These are phyloP conservation scores for Orbilia ellipsospora DNA, from an alignment of 2,329 filamentous ascomycete species.

Conservation along the genomic window DNA sequence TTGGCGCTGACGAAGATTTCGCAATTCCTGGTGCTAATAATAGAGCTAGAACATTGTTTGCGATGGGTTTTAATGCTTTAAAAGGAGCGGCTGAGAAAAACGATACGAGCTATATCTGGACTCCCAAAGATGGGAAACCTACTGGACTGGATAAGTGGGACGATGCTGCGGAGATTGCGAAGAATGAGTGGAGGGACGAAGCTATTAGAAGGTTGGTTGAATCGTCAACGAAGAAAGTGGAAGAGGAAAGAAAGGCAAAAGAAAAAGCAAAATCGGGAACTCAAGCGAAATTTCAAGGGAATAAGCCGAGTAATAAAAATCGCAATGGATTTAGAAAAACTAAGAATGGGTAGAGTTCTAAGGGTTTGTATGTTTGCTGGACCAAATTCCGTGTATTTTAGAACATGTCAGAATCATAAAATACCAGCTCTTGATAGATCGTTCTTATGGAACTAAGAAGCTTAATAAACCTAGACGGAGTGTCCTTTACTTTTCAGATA, in stretches of 20 bases:
- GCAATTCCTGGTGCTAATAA: background rate
- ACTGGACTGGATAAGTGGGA: constrained; percentile 7
- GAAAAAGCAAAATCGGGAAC: background rate
- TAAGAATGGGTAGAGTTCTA: constrained; percentile 7
- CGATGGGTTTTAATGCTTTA: background rate
- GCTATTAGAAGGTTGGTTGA: background rate
- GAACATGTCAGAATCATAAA: no score
- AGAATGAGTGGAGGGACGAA: constrained; percentile 28
- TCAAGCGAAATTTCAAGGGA: background rate
- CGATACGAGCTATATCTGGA: constrained; percentile 3
- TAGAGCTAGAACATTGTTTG: background rate
- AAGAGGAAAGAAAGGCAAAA: background rate
- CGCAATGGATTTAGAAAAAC: constrained; percentile 8
- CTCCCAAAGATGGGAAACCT: background rate
- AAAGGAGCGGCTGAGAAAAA: constrained; percentile 14
- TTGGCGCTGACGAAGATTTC: constrained; percentile 14
- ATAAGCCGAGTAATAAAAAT: background rate
- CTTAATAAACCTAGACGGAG: no score
- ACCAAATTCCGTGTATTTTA: no score
- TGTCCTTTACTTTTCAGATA: no score
- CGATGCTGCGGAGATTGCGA: constrained; percentile 26
- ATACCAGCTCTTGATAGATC: background rate
- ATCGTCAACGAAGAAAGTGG: background rate
- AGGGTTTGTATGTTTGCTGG: no score
- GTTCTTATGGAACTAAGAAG: no score